A percentile compares a stretch with the other conserved stretches of the same genome.
Conservation (phyloP, 805 yeast genomes). For the Candida silvatica region DNA sequence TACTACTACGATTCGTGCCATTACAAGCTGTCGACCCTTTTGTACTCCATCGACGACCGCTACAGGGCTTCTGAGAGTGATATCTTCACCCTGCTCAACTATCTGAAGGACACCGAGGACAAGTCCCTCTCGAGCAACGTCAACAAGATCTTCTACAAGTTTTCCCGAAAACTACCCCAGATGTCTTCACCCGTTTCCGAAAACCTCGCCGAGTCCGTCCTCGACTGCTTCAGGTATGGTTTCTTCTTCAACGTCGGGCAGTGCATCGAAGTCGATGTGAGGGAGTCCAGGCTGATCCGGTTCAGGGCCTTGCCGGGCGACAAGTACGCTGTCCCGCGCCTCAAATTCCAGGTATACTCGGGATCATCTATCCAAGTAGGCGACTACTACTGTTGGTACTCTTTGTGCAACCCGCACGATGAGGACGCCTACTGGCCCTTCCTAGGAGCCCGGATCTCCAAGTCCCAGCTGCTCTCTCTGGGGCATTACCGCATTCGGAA, state of each 20-base stretch:
- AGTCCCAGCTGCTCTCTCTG: no score
- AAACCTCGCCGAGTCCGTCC: not conserved
- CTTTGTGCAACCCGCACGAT: not conserved
- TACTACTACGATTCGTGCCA: conserved; percentile 7
- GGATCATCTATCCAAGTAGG: no score
- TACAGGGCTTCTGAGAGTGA: conserved; percentile 11
- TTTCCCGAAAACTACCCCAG: no score
- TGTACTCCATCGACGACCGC: conserved; percentile 6
- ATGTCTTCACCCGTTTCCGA: no score
- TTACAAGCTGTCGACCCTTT: conserved; percentile 10
- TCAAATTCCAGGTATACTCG: not conserved
- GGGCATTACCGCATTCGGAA: no score
- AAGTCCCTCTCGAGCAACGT: not conserved
- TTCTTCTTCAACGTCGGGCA: not conserved
- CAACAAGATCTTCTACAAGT: not conserved
- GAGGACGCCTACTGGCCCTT: not conserved
- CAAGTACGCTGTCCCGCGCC: not conserved
- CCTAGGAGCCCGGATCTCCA: not conserved
- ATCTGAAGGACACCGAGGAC: conserved; percentile 5
- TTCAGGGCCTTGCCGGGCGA: not conserved
- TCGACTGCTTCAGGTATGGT: not conserved
- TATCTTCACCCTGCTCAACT: conserved; percentile 12
- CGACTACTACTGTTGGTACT: not conserved
- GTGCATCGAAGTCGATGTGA: not conserved
- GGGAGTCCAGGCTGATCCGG: not conserved